Evolutionary conservation across 148 eudicot genomes (phyloP), one percentile per base, ranked within the genome.

Genomic region (Amaranthus hypochondriacus): DNA sequence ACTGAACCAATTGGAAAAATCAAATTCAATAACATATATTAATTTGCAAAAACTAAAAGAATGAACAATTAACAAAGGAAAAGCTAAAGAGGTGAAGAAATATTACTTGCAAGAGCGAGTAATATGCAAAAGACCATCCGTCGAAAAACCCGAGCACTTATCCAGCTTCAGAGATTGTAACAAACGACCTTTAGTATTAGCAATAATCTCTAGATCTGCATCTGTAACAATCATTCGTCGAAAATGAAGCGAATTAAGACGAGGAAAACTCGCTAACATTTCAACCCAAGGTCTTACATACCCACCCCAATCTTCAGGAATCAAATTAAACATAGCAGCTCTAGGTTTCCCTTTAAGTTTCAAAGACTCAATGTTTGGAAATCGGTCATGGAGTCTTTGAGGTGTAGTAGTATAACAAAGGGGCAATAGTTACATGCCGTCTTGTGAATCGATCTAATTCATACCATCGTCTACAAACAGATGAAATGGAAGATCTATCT

Each of bases 251-350:
- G 76, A 71, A 52, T 84, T 85, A 65, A 96, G 76, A n/a, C 54
- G 78, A 2, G 75, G 75, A 69, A 96, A 84, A 46, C 72, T 78
- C 10, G 71, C 79, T 6, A 82, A 9, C 0, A 77, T 14, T 28
- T 70, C 52, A 28, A 88, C 78, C 99, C 99, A 96, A 0, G 97
- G 94, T 9, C 80, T 76, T 10, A 78, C 96, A n/a, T 86, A 90
- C 5, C 99, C 99, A 0, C 99, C 99, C 99, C 99, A 96, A 79
- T 96, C 90, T 54, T 89, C 91, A 0, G 99, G 97, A 0, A 96
- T 92, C 77, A 96, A 73, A 56, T 92, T 92, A 15, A 89, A 96
- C 99, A 96, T 96, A 4, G 97, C 89, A 15, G 99, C 99, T 66
- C 99, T 81, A 7, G 99, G 99, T 76, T 92, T 90, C 10, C 96